Conservation (phyloP, 2,329 filamentous ascomycete species). For the Colletotrichum sp. region DNA sequence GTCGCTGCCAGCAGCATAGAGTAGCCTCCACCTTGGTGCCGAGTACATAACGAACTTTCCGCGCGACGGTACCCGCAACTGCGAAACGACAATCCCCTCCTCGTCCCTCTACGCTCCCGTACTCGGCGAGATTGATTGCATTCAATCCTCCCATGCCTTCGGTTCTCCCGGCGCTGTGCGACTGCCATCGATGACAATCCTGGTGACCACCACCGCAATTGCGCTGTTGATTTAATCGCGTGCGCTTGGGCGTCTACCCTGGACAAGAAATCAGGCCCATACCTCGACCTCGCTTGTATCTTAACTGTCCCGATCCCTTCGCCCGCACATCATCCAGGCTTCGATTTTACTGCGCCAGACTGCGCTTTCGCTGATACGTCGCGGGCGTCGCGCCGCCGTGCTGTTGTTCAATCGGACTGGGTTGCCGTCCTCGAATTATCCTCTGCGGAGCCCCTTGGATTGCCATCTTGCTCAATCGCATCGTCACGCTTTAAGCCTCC, state of each 20-base stretch:
- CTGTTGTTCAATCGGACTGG: slow-evolving; percentile 2
- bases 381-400: not conserved
- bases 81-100: slow-evolving; percentile 17
- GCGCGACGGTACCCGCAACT: slow-evolving; percentile 20
- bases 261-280: not conserved
- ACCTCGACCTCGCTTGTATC: not conserved
- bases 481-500: not conserved
- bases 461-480: not conserved
- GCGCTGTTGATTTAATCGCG: slow-evolving; percentile 3
- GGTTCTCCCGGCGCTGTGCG: not conserved
- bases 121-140: not conserved
- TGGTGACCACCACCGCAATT: not conserved
- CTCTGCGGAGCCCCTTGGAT: not conserved
- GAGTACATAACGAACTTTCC: slow-evolving; percentile 19
- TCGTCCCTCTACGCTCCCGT: not conserved
- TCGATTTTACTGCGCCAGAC: not conserved
- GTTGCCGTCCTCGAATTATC: slow-evolving; percentile 13
- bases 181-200: not conserved
- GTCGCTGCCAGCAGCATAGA: slow-evolving; percentile 13
- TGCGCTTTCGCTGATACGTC: not conserved
- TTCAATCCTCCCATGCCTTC: not conserved
- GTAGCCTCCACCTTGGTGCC: slow-evolving; percentile 18
- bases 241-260: not conserved
- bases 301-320: not conserved
- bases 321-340: not conserved